These are phyloP conservation scores for Inga laurina DNA, from an alignment of 306 rosid species.

Conservation along the genomic window DNA sequence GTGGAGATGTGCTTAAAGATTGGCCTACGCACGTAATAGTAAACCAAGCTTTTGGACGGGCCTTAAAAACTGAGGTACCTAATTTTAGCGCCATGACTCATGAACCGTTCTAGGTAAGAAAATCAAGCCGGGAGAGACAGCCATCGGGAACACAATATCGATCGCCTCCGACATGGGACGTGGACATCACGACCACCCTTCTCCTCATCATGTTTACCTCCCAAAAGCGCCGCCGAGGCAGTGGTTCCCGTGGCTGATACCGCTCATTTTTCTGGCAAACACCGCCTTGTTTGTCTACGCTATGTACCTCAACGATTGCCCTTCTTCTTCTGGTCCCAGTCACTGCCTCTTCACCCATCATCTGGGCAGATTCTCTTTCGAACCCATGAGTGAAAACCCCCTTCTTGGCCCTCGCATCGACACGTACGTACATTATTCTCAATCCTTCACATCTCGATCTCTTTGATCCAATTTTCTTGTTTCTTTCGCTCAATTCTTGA, in stretches of 20 bases:
- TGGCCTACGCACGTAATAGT: neutral
- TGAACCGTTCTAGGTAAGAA: neutral
- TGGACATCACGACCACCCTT: slow-evolving; percentile 12
- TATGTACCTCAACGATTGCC: slow-evolving; percentile 78
- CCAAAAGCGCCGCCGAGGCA: slow-evolving; percentile 27
- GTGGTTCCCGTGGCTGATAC: slow-evolving; percentile 78
- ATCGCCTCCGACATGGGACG: slow-evolving; percentile 62
- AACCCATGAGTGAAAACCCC: slow-evolving; percentile 69
- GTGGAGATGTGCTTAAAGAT: neutral
- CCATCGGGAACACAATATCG: neutral
- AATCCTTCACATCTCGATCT: neutral
- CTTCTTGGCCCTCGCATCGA: slow-evolving; percentile 73
- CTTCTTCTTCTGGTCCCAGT: slow-evolving; percentile 20
- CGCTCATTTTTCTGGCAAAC: slow-evolving; percentile 53
- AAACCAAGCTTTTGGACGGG: neutral
- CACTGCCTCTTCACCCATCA: slow-evolving; percentile 43
- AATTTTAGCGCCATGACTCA: no score
- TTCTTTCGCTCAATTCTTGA: neutral
- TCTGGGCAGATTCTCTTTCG: slow-evolving; percentile 70
- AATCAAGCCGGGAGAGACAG: neutral
- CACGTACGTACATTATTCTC: slow-evolving; percentile 40
- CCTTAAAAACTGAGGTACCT: neutral
- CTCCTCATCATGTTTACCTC: slow-evolving; percentile 7
- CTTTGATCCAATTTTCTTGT: neutral
- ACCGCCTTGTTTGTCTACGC: slow-evolving; percentile 50